These are phyloP conservation scores for Apiospora koreana DNA, from an alignment of 2,329 filamentous ascomycete genomes.

Conservation along the genomic window DNA sequence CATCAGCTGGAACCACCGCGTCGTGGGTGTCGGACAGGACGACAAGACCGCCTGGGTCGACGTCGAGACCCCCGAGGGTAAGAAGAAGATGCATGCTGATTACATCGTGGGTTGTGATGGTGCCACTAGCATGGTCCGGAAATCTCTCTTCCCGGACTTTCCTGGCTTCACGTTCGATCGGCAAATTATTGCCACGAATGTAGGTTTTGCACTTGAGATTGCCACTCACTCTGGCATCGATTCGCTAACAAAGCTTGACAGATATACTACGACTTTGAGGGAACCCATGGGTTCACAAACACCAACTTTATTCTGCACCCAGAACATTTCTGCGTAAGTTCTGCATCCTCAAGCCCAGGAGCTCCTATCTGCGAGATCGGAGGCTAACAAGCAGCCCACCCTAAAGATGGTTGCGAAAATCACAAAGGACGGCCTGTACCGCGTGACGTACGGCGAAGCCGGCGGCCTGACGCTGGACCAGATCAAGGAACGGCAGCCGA, in stretches of 20 bases:
- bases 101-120: constrained; percentile 61
- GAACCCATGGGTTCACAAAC: constrained; percentile 53
- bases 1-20: constrained; percentile 48
- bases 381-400: background rate
- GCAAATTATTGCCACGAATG: constrained; percentile 65
- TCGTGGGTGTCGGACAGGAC: constrained; percentile 49
- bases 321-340: constrained; percentile 52
- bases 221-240: background rate
- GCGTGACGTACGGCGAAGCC: constrained; percentile 63
- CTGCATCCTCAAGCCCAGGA: constrained; percentile 15
- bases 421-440: constrained; percentile 59
- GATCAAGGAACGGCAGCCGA: constrained; percentile 52
- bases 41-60: constrained; percentile 45
- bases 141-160: constrained; percentile 54
- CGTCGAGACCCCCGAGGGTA: constrained; percentile 39
- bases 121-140: constrained; percentile 48
- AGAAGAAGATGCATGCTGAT: constrained; percentile 44
- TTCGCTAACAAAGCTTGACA: constrained; percentile 29
- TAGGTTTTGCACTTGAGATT: constrained; percentile 29
- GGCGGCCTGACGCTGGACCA: constrained; percentile 54
- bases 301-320: constrained; percentile 64
- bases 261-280: constrained; percentile 62
- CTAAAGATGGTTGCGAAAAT: constrained; percentile 62
- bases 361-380: background rate
- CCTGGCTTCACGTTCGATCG: constrained; percentile 61